Evolutionary conservation across 495 filamentous ascomycete genomes (phyloP).

Genomic region (Aspergillus egyptiacus): DNA sequence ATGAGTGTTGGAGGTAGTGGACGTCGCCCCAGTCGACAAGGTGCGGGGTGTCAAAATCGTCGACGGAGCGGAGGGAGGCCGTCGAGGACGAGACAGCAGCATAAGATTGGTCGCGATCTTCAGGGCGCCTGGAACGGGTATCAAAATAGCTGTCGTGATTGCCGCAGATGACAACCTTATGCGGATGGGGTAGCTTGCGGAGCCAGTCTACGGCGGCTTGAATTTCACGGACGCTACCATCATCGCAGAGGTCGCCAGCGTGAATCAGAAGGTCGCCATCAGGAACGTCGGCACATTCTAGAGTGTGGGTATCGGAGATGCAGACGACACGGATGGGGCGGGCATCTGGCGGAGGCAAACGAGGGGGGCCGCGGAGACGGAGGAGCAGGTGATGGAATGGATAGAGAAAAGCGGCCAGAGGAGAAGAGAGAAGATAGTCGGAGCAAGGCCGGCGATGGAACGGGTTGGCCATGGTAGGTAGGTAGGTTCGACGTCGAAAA

Average conservation of each 20-base stretch:
- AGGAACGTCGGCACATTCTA: conserved; percentile 57
- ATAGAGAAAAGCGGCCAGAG: conserved; percentile 43
- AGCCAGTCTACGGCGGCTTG: conserved; percentile 80
- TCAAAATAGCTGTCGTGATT: conserved; percentile 89
- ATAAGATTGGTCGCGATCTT: conserved; percentile 37
- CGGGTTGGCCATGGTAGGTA: conserved; percentile 33
- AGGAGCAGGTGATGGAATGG: conserved; percentile 57
- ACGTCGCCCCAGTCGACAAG: conserved; percentile 53
- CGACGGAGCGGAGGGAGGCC: conserved; percentile 37
- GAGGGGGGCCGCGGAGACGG: conserved; percentile 56
- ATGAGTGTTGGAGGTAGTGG: conserved; percentile 59
- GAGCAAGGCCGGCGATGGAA: conserved; percentile 43
- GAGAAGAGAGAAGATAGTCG: conserved; percentile 45
- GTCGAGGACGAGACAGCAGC: conserved; percentile 36
- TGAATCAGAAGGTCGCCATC: conserved; percentile 83
- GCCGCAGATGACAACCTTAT: conserved; percentile 82
- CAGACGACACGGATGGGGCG: conserved; percentile 71
- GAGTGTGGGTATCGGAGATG: conserved; percentile 82
- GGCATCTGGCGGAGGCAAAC: conserved; percentile 43
- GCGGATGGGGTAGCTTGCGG: conserved; percentile 56
- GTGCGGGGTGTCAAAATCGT: conserved; percentile 29
- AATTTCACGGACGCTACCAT: conserved; percentile 64
- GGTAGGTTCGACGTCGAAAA: too few relatives aligned
- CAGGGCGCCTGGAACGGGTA: conserved; percentile 35
- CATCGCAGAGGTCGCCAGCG: conserved; percentile 75